These are phyloP conservation scores for Ogataea nitratoaversa DNA, from an alignment of 805 yeast species.

Conservation along the genomic window DNA sequence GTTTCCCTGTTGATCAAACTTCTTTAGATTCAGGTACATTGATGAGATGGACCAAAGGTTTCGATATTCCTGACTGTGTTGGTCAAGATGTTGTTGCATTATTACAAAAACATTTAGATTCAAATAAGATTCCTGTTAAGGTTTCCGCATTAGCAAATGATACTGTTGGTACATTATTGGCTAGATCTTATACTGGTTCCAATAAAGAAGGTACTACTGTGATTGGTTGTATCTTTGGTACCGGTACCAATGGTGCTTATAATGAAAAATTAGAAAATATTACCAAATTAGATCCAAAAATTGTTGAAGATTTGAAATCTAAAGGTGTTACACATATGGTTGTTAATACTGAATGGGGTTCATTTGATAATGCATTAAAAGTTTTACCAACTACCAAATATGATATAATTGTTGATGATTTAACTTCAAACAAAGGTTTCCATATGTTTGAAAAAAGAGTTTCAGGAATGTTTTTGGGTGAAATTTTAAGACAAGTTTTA, in stretches of 20 bases:
- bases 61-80: slow-evolving; percentile 78
- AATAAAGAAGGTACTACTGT: slow-evolving; percentile 70
- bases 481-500: slow-evolving; percentile 69
- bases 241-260: slow-evolving; percentile 97
- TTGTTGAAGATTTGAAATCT: slow-evolving; percentile 33
- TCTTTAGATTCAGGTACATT: slow-evolving; percentile 75
- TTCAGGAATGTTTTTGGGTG: slow-evolving; percentile 91
- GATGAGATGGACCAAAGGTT: slow-evolving; percentile 96
- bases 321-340: slow-evolving; percentile 68
- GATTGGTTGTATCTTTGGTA: slow-evolving; percentile 90
- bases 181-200: slow-evolving; percentile 73
- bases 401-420: slow-evolving; percentile 66
- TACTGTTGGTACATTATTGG: slow-evolving; percentile 89
- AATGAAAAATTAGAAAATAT: slow-evolving; percentile 72
- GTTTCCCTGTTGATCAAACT: slow-evolving; percentile 88
- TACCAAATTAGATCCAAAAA: slow-evolving; percentile 59
- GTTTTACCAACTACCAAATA: slow-evolving; percentile 74
- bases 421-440: slow-evolving; percentile 76
- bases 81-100: slow-evolving; percentile 76
- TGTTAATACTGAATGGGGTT: slow-evolving; percentile 97
- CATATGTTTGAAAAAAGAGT: slow-evolving; percentile 93
- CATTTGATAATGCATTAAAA: slow-evolving; percentile 80
- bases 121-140: slow-evolving; percentile 52
- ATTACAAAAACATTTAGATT: slow-evolving; percentile 67
- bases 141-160: slow-evolving; percentile 93